Evolutionary conservation across 1,139 yeast species (phyloP), one percentile per base, ranked within the genome.

Genomic region (Debaryomyces coudertii): DNA sequence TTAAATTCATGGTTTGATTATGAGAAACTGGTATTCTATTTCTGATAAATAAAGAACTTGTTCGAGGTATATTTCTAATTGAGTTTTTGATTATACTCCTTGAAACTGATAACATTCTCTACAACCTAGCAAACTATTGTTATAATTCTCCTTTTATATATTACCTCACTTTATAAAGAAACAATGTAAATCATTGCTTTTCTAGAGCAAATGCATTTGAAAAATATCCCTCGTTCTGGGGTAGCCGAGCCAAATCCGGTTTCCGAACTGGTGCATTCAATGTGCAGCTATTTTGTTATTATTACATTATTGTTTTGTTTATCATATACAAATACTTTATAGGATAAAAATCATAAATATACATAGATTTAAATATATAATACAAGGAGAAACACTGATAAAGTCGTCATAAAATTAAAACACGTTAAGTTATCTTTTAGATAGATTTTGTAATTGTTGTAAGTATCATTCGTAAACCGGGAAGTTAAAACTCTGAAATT

Each of bases 1-100:
- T 73, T 50, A 80, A 68, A 35, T 64, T 63, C 79, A 66, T 69
- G 49, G 41, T 49, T 62, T 22, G 47, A 25, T 15, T 36, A 48
- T 20, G 33, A 20, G 15, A 15, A 31, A 24, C 23, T 40, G 43
- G 43, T 22, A 40, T 7, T 24, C 30, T 38, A 38, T 28, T 35
- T 35, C 40, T 41, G 38, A 34, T 18, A 6, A 31, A 23, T 20
- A 29, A 27, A 20, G 45, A 18, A 30, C 14, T 37, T 33, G 37
- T 18, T 28, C 35, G 42, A 12, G 39, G 30, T 33, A 25, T 33
- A 20, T 22, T 39, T 31, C 40, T 30, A 25, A 20, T 25, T 40
- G 47, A 36, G 27, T 43, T 44, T 5, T 25, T 29, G 39, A 48
- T 36, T 43, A 44, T 40, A 27, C 35, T 24, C 45, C 46, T 48